phyloP scores from a whole-genome alignment of 73 alveolate species.

The Halteria grandinella region DNA sequence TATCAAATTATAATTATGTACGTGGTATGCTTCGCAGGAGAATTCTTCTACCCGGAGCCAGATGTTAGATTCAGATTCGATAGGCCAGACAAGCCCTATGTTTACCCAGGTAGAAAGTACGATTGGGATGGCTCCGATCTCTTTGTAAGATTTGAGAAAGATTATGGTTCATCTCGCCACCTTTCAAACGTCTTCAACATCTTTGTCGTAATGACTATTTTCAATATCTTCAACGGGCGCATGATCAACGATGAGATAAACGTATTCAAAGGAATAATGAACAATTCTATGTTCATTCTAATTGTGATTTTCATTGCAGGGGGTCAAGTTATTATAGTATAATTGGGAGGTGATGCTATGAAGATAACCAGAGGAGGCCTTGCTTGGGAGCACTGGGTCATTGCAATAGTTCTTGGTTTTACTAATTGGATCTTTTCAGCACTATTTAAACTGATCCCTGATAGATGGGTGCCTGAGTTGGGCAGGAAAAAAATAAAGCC shows the following conservation, averaged over 20 bases:
- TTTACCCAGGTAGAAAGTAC: constrained; percentile 65
- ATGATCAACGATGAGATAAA: constrained; percentile 87
- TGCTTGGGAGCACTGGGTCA: constrained; percentile 77
- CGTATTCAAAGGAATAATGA: constrained; percentile 77
- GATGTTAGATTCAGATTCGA: constrained; percentile 31
- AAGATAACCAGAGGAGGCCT: constrained; percentile 84
- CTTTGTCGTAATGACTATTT: constrained; percentile 84
- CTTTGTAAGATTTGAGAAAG: constrained; percentile 59
- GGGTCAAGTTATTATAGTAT: constrained; percentile 56
- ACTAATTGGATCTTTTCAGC: constrained; percentile 58
- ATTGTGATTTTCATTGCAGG: constrained; percentile 42
- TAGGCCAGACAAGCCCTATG: constrained; percentile 16
- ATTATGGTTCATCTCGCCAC: constrained; percentile 84
- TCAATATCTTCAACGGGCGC: constrained; percentile 88
- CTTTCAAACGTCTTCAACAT: constrained; percentile 87
- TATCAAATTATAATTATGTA: constrained; percentile 70
- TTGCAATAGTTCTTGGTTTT: constrained; percentile 82
- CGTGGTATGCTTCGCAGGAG: constrained; percentile 72
- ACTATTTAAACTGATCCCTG: constrained; percentile 71
- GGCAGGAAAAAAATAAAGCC: constrained; percentile 9
- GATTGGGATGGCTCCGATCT: constrained; percentile 72
- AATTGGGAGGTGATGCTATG: constrained; percentile 78
- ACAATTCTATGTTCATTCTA: constrained; percentile 55
- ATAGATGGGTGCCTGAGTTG: neutral
- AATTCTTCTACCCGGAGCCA: constrained; percentile 79